Conservation (phyloP, 257 asterid species). For the Ballota nigra region DNA sequence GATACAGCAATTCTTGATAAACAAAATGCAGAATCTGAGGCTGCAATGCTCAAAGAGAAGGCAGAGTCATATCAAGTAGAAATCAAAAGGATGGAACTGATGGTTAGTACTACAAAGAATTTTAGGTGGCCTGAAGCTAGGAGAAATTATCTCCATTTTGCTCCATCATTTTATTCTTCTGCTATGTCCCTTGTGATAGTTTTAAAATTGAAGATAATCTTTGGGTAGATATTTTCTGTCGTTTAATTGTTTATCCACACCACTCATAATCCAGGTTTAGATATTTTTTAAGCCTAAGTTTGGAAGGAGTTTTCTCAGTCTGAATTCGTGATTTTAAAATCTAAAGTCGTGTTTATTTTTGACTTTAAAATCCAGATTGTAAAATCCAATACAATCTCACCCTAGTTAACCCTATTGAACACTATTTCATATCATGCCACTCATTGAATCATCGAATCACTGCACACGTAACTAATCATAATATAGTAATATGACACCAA, state of each 20-base stretch:
- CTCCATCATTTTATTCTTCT: neutral
- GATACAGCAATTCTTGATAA: constrained; percentile 68
- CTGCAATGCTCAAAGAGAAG: constrained; percentile 58
- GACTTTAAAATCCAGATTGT: neutral
- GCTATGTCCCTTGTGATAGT: neutral
- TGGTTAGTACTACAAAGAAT: constrained; percentile 47
- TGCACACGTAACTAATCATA: neutral
- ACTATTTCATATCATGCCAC: neutral
- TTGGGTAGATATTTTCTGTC: neutral
- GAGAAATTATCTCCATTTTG: constrained; percentile 6
- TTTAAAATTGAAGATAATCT: constrained; percentile 1
- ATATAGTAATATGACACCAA: neutral
- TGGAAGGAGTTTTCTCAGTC: neutral
- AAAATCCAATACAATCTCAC: neutral
- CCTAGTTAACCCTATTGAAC: neutral
- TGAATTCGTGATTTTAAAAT: neutral
- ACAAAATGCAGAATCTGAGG: constrained; percentile 73
- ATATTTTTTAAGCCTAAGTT: neutral
- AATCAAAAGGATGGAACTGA: constrained; percentile 69
- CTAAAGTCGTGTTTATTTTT: neutral
- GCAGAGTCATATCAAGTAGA: constrained; percentile 64
- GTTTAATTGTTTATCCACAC: neutral
- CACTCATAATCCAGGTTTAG: neutral
- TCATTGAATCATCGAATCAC: neutral
- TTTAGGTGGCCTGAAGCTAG: constrained; percentile 13